These are phyloP conservation scores for Ganoderma leucocontextum DNA, from an alignment of 1,284 basidiomycete species.

Conservation along the genomic window DNA sequence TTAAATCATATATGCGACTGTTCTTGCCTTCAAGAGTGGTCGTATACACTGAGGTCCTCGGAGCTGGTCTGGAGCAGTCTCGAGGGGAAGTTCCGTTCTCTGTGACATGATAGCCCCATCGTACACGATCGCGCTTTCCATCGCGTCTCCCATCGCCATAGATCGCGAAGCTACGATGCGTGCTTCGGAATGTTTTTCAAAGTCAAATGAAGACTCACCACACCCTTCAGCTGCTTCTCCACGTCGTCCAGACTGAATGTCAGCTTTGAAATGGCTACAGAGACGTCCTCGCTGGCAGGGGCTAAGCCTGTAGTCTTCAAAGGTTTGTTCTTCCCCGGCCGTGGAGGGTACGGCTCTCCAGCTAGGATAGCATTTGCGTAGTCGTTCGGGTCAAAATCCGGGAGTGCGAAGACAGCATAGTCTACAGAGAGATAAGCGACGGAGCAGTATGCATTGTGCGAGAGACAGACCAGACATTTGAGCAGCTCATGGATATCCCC, in stretches of 20 bases:
- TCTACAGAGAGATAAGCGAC: conserved; percentile 48
- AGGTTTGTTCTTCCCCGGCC: conserved; percentile 41
- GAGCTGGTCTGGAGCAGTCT: not conserved
- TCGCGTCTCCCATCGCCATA: not conserved
- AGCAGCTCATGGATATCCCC: conserved; percentile 24
- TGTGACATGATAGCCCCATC: not conserved
- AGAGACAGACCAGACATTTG: conserved; percentile 39
- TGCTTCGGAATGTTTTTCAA: conserved; percentile 4
- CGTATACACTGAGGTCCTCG: not conserved
- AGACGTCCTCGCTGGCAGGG: conserved; percentile 84
- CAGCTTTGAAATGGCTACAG: conserved; percentile 85
- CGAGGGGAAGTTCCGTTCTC: not conserved
- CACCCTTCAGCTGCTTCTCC: conserved; percentile 83
- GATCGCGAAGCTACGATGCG: not conserved
- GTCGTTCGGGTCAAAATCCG: conserved; percentile 84
- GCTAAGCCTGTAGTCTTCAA: conserved; percentile 54
- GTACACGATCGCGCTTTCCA: not conserved
- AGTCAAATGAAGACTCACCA: conserved; percentile 60
- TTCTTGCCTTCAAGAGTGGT: not conserved
- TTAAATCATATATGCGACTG: not conserved
- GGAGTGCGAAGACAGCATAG: conserved; percentile 71
- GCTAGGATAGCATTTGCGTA: conserved; percentile 90
- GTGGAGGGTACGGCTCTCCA: conserved; percentile 74
- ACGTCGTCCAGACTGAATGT: conserved; percentile 89
- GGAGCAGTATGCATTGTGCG: not conserved